These are phyloP conservation scores for Solanum sejunctum DNA, from an alignment of 257 asterid genomes.

Conservation along the genomic window DNA sequence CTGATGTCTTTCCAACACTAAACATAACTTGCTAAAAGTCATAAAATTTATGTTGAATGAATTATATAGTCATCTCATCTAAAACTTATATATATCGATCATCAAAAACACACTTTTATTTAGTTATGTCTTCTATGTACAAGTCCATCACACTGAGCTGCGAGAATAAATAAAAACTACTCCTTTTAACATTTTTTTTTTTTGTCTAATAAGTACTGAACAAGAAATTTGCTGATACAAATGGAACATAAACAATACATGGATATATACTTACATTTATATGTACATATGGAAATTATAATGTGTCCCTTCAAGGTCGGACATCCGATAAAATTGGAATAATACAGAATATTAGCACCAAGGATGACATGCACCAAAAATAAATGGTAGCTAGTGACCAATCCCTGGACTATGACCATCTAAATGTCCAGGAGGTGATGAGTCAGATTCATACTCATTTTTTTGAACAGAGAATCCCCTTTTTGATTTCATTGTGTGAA, in stretches of 20 bases:
- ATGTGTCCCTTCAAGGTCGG: not conserved
- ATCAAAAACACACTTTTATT: not conserved
- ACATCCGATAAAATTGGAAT: not conserved
- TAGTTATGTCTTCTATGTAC: not conserved
- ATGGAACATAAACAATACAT: not conserved
- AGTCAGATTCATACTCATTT: not conserved
- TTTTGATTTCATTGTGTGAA: not conserved
- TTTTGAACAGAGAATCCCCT: not conserved
- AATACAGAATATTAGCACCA: not conserved
- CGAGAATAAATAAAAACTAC: not conserved
- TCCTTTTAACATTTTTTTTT: not conserved
- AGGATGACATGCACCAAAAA: not conserved
- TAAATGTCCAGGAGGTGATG: conserved; percentile 4
- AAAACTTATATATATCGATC: too few species aligned
- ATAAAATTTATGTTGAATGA: not conserved
- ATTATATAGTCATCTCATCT: not conserved
- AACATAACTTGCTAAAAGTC: not conserved
- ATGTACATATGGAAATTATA: not conserved
- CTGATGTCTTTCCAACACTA: not conserved
- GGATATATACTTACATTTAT: not conserved
- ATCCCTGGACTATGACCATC: conserved; percentile 31
- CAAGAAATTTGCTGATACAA: not conserved
- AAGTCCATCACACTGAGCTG: not conserved
- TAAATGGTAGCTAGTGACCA: not conserved
- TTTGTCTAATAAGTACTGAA: not conserved